Evolutionary conservation across 2,329 filamentous ascomycete genomes (phyloP).

Genomic region (Verticillium nonalfalfae): DNA sequence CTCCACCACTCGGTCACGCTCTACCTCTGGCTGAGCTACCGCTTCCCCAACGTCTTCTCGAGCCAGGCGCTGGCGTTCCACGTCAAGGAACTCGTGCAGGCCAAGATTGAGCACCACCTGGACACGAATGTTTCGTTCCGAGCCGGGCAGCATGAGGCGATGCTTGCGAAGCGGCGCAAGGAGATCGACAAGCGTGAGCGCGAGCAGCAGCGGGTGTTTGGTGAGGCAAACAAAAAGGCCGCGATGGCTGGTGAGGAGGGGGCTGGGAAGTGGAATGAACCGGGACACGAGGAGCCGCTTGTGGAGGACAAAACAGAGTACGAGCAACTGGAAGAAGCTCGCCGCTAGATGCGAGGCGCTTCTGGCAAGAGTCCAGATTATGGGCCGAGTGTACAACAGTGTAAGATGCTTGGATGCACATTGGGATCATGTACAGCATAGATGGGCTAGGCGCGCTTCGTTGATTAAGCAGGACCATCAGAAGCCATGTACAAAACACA

Average conservation of each 20-base stretch:
- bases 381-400: background rate
- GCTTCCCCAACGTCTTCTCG: constrained; percentile 74
- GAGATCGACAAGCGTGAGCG: constrained; percentile 6
- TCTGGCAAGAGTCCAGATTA: background rate
- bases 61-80: constrained; percentile 72
- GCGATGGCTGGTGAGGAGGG: constrained; percentile 12
- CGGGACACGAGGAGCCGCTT: constrained; percentile 27
- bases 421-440: background rate
- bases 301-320: constrained; percentile 7
- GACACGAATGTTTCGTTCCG: constrained; percentile 17
- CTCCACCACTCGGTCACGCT: constrained; percentile 78
- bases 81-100: constrained; percentile 71
- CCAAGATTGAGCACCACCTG: constrained; percentile 62
- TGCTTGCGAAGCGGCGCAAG: constrained; percentile 21
- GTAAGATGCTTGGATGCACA: background rate
- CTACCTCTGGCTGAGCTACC: constrained; percentile 91
- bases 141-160: constrained; percentile 20
- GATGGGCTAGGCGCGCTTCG: background rate
- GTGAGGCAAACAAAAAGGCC: constrained; percentile 4
- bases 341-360: background rate
- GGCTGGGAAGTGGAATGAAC: constrained; percentile 23
- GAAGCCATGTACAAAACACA: background rate
- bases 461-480: background rate
- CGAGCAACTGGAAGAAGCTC: background rate
- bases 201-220: constrained; percentile 16